Base-by-base conservation (phyloP, 495 filamentous ascomycete genomes). In the Xylaria grammica region DNA sequence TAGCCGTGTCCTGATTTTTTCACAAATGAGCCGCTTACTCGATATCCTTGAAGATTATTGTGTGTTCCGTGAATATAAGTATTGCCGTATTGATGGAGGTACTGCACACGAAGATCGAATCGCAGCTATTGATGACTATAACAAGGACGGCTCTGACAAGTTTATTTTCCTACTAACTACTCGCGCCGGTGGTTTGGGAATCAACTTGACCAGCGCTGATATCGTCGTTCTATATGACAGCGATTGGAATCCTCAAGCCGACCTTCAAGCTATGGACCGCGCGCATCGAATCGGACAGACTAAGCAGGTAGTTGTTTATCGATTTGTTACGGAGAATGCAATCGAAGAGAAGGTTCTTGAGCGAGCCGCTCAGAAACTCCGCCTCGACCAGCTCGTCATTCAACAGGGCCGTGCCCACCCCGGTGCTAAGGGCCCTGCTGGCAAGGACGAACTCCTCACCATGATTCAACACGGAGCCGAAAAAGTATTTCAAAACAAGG, bases 391-490 rank as follows among this genome's bases (percentile, higher is more conserved):
- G 77, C 85, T 99, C n/a, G 96, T 99, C 60, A 99, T 99, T 70
- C 96, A 99, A 67, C 96, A 99, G 82, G 96, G 96, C 24, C 93
- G 96, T 68, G 91, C 96, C 40, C 95, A 97, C 76, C 92, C 92
- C 60, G 91, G 91, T 32, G 89, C 89, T 1, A 96, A 96, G 79
- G 90, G 90, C 30, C 84, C 85, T 1, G 90, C 94, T 8, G 96
- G 91, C 49, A 99, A 99, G 74, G 96, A 98, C 59, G 96, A 99
- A 67, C 82, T 99, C 30, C 84, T 99, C 11, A 91, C 85, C 58
- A 98, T 99, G 96, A 99, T 99, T 68, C 96, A 99, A 74, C 95
- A 98, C 67, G 96, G 96, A 51, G 96, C 95, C n/a, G 92, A 93
- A 67, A 91, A 91, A 62, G 89, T 98, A 2, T 97, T 99, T 79